Evolutionary conservation across 805 yeast species (phyloP), one percentile per base, ranked within the genome.

Genomic region (Metschnikowia rubicola): DNA sequence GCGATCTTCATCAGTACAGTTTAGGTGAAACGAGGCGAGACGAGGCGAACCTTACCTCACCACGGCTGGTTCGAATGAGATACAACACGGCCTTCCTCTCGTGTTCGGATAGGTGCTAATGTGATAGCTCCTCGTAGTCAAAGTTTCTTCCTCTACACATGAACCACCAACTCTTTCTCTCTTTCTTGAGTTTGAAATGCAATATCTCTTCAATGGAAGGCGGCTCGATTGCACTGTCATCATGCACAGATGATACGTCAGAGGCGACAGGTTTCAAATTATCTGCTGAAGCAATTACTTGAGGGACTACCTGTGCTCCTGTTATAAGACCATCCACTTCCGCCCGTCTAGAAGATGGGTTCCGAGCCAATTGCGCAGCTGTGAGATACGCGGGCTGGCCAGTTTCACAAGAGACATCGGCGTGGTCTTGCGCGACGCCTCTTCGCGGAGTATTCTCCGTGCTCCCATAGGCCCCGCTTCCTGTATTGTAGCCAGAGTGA

Each of bases 281-380:
- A 4, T 50, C 56, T 2, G 45, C 15, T 4, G 46, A 13, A 8
- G 48, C 42, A 29, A 31, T 35, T 11, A 52, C 45, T 15, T 37
- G 49, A 2, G 57, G 56, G n/a, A 52, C 43, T 15, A 47, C 42
- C n/a, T 64, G 64, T 29, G 60, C 53, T 5, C 70, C 69, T 11
- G 68, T 59, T 17, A 66, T 61, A 11, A 62, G 55, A 5, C 66
- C 68, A 37, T 66, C 71, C 12, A 55, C 41, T 26, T 66, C 71
- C n/a, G 64, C 56, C 49, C 68, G 54, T 61, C 57, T 57, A 33
- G 58, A 51, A 4, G 67, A 56, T 6, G 57, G 59, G 47, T 74
- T 74, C 56, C 79, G 63, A 2, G 77, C 78, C 46, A 68, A 48
- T 21, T 78, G 73, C 0, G 78, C 79, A 9, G 71, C 71, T 3